Evolutionary conservation across 805 yeast genomes (phyloP).

Genomic region (Candida michaelii): DNA sequence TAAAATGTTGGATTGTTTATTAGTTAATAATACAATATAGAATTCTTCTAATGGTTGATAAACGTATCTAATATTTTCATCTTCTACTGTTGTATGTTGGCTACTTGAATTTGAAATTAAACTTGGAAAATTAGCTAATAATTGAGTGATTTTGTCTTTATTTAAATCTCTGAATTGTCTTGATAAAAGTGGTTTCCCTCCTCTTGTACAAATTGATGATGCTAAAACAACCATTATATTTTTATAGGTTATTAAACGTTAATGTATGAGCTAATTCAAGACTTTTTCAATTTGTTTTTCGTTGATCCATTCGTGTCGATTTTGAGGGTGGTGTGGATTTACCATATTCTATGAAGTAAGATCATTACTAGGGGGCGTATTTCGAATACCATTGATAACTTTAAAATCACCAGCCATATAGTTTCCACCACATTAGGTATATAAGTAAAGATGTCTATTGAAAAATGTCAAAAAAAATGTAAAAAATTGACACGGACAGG

Average conservation of each 20-base stretch:
- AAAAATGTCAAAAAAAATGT: no score
- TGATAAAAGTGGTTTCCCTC: conserved; percentile 88
- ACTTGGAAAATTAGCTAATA: conserved; percentile 82
- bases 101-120: conserved; percentile 66
- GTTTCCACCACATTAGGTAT: no score
- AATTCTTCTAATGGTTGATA: conserved; percentile 95
- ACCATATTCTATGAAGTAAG: no score
- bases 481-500: conserved; percentile 61
- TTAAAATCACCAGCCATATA: no score
- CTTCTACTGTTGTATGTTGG: conserved; percentile 94
- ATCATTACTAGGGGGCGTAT: no score
- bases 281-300: conserved; percentile 3
- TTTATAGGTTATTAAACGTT: background rate
- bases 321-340: conserved; percentile 1
- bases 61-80: conserved; percentile 86
- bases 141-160: conserved; percentile 80
- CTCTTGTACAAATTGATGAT: conserved; percentile 90
- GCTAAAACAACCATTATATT: conserved; percentile 74
- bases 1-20: conserved; percentile 84
- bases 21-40: conserved; percentile 87
- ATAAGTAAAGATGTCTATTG: no score
- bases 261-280: background rate
- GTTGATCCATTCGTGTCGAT: conserved; percentile 11
- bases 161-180: conserved; percentile 87
- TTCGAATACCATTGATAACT: no score